Evolutionary conservation across 2,329 filamentous ascomycete species (phyloP).

Genomic region (Colletotrichum aenigma): DNA sequence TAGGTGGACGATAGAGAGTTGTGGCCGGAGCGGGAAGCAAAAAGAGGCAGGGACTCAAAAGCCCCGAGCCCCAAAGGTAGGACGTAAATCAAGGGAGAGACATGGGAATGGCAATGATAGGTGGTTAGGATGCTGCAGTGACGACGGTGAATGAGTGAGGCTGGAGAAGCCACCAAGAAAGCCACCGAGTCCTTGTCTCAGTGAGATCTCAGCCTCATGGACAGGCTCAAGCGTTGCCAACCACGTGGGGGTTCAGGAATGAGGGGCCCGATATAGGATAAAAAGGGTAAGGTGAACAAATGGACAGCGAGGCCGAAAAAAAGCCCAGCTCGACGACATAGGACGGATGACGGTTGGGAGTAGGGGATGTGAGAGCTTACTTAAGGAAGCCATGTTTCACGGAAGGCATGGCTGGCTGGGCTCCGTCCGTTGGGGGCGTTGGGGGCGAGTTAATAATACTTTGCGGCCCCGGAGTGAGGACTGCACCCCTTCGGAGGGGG

Average conservation of each 20-base stretch:
- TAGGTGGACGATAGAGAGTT: not conserved
- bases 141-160: not conserved
- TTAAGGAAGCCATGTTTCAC: slow-evolving; percentile 21
- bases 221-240: not conserved
- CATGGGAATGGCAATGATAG: slow-evolving; percentile 8
- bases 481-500: not conserved
- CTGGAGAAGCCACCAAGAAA: not conserved
- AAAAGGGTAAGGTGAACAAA: not conserved
- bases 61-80: not conserved
- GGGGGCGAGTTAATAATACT: slow-evolving; percentile 4
- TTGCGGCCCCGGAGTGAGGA: not conserved
- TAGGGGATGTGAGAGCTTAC: not conserved
- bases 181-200: slow-evolving; percentile 11
- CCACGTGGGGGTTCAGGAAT: slow-evolving; percentile 5
- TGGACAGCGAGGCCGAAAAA: not conserved
- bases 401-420: slow-evolving; percentile 5
- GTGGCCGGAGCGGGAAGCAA: not conserved
- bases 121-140: not conserved
- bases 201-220: slow-evolving; percentile 9
- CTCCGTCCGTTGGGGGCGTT: not conserved
- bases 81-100: slow-evolving; percentile 15
- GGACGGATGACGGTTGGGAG: not conserved
- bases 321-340: not conserved
- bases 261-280: not conserved
- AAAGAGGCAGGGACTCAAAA: not conserved